These are phyloP conservation scores for Botrytis porri DNA, from an alignment of 2,329 filamentous ascomycete genomes.

Conservation along the genomic window DNA sequence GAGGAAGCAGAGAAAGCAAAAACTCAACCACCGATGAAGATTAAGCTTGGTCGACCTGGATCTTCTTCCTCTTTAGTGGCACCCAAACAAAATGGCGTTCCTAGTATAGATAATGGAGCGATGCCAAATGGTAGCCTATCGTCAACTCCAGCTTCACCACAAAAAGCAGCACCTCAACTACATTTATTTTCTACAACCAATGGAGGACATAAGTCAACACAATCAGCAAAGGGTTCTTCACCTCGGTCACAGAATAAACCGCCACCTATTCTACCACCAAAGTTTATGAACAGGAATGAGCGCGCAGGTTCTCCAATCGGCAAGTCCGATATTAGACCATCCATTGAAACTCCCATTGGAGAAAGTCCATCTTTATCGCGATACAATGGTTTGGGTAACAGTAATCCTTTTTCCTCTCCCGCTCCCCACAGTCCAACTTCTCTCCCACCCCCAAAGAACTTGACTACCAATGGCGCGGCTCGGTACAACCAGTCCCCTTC, in stretches of 20 bases:
- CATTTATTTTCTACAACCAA: constrained; percentile 23
- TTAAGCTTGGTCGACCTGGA: constrained; percentile 52
- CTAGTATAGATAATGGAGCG: constrained; percentile 13
- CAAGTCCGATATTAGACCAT: constrained; percentile 4
- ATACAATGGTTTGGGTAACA: constrained; percentile 16
- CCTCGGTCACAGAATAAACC: constrained; percentile 12
- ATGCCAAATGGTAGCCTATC: constrained; percentile 24
- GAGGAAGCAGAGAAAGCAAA: constrained; percentile 60
- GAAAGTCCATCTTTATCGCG: constrained; percentile 18
- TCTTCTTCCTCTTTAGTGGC: constrained; percentile 44
- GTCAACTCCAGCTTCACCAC: constrained; percentile 22
- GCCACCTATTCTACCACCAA: constrained; percentile 12
- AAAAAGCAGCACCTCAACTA: constrained; percentile 21
- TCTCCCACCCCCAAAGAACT: constrained; percentile 36
- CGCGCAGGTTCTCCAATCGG: constrained; percentile 28
- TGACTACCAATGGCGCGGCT: constrained; percentile 30
- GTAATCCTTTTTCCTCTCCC: constrained; percentile 37
- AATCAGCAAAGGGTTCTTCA: constrained; percentile 11
- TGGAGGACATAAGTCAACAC: constrained; percentile 18
- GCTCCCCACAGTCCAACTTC: constrained; percentile 37
- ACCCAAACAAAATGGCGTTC: constrained; percentile 28
- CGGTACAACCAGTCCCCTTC: constrained; percentile 16
- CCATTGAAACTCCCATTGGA: background rate
- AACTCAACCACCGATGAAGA: constrained; percentile 55
- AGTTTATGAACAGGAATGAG: constrained; percentile 14